Percentiles rank a stretch among this genome's conserved stretches.
These are phyloP conservation scores for Seminavis robusta DNA, from an alignment of 108 stramenopile species.

Conservation along the genomic window DNA sequence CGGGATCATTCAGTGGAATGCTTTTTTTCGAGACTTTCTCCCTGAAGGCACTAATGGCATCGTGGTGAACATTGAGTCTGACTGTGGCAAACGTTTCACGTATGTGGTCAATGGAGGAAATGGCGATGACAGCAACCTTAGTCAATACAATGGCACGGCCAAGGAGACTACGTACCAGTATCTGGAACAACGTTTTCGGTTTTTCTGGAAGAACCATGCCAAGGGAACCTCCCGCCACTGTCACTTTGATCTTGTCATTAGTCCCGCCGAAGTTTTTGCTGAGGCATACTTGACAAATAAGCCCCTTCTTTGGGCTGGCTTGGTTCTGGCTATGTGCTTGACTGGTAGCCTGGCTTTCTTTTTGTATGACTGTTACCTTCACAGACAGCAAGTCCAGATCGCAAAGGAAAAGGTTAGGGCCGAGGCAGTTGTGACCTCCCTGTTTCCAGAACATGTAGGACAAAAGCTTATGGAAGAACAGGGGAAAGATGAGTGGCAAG, in stretches of 20 bases:
- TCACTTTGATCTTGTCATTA: slow-evolving; percentile 31
- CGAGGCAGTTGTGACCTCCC: slow-evolving; percentile 5
- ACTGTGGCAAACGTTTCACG: slow-evolving; percentile 19
- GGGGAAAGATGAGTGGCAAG: not conserved
- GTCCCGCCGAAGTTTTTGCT: slow-evolving; percentile 47
- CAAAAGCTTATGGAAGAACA: not conserved
- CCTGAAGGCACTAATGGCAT: slow-evolving; percentile 3
- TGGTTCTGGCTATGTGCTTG: slow-evolving; percentile 34
- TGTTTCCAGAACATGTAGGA: slow-evolving; percentile 11
- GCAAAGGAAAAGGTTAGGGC: not conserved
- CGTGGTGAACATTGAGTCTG: slow-evolving; percentile 10
- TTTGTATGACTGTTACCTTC: slow-evolving; percentile 34
- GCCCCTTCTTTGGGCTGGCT: slow-evolving; percentile 21
- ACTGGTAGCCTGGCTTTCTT: slow-evolving; percentile 35
- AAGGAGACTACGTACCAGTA: not conserved
- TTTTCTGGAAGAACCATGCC: slow-evolving; percentile 20
- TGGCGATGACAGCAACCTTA: not conserved
- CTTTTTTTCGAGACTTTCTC: slow-evolving; percentile 19
- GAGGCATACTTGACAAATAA: slow-evolving; percentile 28
- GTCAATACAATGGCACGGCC: slow-evolving; percentile 9
- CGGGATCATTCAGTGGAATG: slow-evolving; percentile 11
- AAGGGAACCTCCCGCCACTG: slow-evolving; percentile 12
- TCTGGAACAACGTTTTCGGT: not conserved
- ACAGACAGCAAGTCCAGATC: slow-evolving; percentile 2
- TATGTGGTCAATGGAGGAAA: slow-evolving; percentile 9